Evolutionary conservation across 129 eudicot genomes (phyloP).

Genomic region (Tanacetum coccineum): DNA sequence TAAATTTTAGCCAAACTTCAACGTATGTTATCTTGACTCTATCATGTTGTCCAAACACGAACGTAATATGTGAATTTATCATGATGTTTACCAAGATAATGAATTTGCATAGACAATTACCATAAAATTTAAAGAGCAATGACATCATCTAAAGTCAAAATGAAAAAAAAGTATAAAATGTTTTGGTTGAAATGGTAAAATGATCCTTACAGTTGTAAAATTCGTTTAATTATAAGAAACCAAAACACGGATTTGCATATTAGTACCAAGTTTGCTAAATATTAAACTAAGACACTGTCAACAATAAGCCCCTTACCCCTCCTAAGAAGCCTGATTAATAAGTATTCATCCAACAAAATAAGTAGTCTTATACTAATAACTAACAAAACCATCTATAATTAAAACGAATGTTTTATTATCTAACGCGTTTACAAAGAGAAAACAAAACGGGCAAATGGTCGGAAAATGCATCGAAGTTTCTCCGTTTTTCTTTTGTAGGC

Average conservation of each 20-base stretch:
- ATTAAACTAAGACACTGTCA: neutral
- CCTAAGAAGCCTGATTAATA: too few relatives aligned
- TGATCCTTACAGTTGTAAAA: neutral
- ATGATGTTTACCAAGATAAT: constrained; percentile 15
- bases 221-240: neutral
- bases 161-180: neutral
- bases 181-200: neutral
- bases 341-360: too few relatives aligned
- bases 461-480: too few relatives aligned
- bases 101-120: neutral
- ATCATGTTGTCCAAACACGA: neutral
- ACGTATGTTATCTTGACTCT: constrained; percentile 7
- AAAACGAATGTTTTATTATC: too few relatives aligned
- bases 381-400: too few relatives aligned
- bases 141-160: neutral
- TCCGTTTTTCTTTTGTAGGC: too few relatives aligned
- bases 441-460: too few relatives aligned
- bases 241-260: constrained; percentile 16
- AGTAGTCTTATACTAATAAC: too few relatives aligned
- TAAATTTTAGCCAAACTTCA: neutral
- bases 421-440: too few relatives aligned
- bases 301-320: constrained; percentile 2
- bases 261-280: neutral
- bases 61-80: neutral
- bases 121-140: neutral